Percentiles rank a stretch among this genome's conserved stretches.
phyloP scores from a whole-genome alignment of 176 grass and related monocot species.

The Oryza glaberrima region DNA sequence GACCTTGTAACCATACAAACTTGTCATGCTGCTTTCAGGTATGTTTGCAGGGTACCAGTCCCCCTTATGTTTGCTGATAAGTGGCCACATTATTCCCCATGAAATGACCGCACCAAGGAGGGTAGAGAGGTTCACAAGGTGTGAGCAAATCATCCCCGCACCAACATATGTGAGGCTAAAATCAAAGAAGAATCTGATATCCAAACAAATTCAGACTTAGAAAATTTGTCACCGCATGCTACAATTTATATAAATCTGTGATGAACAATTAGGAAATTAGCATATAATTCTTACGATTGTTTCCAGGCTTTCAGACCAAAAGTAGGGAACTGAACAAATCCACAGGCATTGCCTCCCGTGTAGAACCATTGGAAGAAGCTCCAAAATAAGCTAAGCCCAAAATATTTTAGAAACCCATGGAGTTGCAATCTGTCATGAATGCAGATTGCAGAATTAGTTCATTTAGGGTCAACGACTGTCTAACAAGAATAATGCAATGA shows the following conservation, averaged over 20 bases:
- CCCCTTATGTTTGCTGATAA: conserved; percentile 69
- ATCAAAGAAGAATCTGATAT: conserved; percentile 83
- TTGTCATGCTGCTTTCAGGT: conserved; percentile 80
- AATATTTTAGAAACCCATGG: conserved; percentile 78
- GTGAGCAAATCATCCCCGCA: conserved; percentile 93
- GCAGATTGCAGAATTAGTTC: background rate
- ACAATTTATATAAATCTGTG: background rate
- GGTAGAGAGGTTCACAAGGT: conserved; percentile 87
- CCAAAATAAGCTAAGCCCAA: conserved; percentile 72
- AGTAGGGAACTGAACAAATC: conserved; percentile 92
- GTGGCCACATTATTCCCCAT: conserved; percentile 92
- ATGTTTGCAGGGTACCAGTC: conserved; percentile 75
- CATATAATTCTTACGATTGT: conserved; percentile 63
- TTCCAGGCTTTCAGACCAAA: conserved; percentile 89
- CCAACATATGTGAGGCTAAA: conserved; percentile 89
- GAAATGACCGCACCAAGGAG: conserved; percentile 80
- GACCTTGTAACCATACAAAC: conserved; percentile 94
- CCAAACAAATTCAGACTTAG: conserved; percentile 20
- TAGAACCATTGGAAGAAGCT: conserved; percentile 98
- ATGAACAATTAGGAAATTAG: background rate
- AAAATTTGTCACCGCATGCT: background rate
- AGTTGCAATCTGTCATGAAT: conserved; percentile 66
- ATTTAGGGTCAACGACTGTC: background rate
- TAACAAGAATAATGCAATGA: background rate
- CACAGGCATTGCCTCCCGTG: conserved; percentile 74